Evolutionary conservation across 2,329 filamentous ascomycete genomes (phyloP), one percentile per base, ranked within the genome.

Genomic region (Dactylellina sp.): DNA sequence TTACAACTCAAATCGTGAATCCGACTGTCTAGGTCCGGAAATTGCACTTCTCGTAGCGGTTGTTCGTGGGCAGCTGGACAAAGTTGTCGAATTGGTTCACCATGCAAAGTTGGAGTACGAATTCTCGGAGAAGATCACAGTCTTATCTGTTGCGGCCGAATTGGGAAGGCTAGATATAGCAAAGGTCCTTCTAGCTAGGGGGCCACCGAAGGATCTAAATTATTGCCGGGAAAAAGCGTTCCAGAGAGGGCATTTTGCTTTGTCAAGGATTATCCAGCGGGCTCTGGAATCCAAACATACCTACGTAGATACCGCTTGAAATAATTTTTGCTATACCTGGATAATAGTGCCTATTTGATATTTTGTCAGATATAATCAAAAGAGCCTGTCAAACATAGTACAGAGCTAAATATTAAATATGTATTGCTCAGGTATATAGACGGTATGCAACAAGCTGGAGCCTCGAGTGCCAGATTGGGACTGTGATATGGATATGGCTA

Each of bases 161-260:
- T 18, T 59, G n/a, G 55, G 55, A 35, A 59, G 40, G 11, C 11
- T 59, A 24, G 55, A 59, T 47, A 59, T 59, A 11, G 20, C 40
- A 14, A 44, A 42, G 16, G 22, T 11, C 18, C 39, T 59, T 9
- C 2, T 59, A 5, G 16, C 25, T 11, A 39, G 22, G 9, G 55
- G 55, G 6, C 39, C 55, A 22, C 18, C 40, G 18, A 22, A 46
- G 18, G 5, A 22, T 24, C 7, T 46, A n/a, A 16, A 46, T 5
- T 7, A 18, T 24, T 46, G 42, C 18, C n/a, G 20, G 42, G 20
- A 46, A 3, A 22, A 22, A 22, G 42, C 42, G n/a, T 20, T 46
- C 6, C 6, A 7, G 7, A 22, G 4, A 20, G 42, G 20, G 2
- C n/a, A 46, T 46, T 46, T 46, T 24, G 42, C 3, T 11, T 20